A percentile compares a stretch with the other conserved stretches of the same genome.
These are phyloP conservation scores for Talaromyces albobiverticillius DNA, from an alignment of 2,329 filamentous ascomycete genomes.

Conservation along the genomic window DNA sequence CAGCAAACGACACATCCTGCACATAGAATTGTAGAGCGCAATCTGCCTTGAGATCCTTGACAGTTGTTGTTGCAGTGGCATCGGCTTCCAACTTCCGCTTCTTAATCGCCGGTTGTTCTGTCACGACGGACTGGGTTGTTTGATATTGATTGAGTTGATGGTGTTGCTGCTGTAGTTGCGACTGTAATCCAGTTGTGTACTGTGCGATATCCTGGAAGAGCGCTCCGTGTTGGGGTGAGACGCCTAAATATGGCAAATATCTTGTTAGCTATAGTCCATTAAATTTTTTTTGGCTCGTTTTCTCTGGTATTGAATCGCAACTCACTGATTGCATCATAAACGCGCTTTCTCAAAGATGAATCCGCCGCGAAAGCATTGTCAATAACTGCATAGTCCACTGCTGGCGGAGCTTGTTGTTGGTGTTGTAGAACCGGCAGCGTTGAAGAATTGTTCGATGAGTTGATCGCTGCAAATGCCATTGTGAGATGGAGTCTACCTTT, in stretches of 20 bases:
- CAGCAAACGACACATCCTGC: conserved; percentile 58
- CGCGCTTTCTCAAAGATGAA: conserved; percentile 36
- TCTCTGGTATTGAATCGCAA: conserved; percentile 6
- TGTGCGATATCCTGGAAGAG: conserved; percentile 51
- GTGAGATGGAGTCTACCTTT: neutral
- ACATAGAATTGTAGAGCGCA: conserved; percentile 43
- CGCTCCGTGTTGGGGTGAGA: conserved; percentile 35
- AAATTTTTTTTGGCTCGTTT: neutral
- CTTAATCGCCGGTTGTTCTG: conserved; percentile 40
- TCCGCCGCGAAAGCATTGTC: conserved; percentile 41
- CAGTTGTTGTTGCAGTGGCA: conserved; percentile 25
- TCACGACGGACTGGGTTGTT: conserved; percentile 23
- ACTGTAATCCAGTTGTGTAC: conserved; percentile 33
- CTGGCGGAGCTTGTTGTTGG: conserved; percentile 14
- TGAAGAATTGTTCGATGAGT: conserved; percentile 11
- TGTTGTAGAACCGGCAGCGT: conserved; percentile 26
- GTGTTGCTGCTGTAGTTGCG: conserved; percentile 22
- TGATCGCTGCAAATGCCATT: conserved; percentile 38
- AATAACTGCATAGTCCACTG: conserved; percentile 29
- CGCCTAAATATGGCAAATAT: conserved; percentile 24
- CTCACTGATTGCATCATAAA: conserved; percentile 45
- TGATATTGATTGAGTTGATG: conserved; percentile 25
- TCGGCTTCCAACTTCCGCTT: conserved; percentile 51
- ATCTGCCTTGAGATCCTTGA: conserved; percentile 32
- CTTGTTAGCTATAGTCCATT: conserved; percentile 6